Conservation (phyloP, 1,284 basidiomycete genomes). For the Malassezia slooffiae region DNA sequence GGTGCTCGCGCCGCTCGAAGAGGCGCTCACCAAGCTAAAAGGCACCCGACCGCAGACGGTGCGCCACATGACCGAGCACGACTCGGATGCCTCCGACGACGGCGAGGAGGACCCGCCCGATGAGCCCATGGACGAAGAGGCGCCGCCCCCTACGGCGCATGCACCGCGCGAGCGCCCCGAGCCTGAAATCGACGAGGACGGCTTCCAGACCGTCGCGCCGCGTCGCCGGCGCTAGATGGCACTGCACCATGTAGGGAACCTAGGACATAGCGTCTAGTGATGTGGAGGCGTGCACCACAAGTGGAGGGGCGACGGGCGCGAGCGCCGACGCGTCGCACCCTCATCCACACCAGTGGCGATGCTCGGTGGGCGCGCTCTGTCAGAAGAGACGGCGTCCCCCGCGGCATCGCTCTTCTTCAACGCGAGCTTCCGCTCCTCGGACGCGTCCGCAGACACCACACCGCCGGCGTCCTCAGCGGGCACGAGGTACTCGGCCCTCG, state of each 20-base stretch:
- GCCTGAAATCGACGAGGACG: constrained; percentile 23
- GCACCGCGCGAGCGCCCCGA: constrained; percentile 11
- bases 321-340: too few relatives aligned
- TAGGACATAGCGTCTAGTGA: too few relatives aligned
- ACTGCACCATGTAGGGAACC: not conserved
- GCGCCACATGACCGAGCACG: not conserved
- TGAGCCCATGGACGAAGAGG: constrained; percentile 7
- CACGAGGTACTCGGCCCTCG: constrained; percentile 10
- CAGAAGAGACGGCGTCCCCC: not conserved
- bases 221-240: constrained; percentile 23
- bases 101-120: constrained; percentile 4
- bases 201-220: constrained; percentile 35
- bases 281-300: constrained; percentile 5
- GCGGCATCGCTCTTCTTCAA: constrained; percentile 11
- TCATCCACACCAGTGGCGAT: too few relatives aligned
- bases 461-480: too few relatives aligned
- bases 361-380: too few relatives aligned
- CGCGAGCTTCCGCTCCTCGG: not conserved
- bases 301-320: too few relatives aligned
- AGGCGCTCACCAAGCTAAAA: constrained; percentile 21
- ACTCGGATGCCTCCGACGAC: constrained; percentile 7
- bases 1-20: constrained; percentile 25
- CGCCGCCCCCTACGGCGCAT: constrained; percentile 15
- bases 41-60: constrained; percentile 16
- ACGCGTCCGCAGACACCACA: not conserved